Conservation (phyloP, 805 yeast genomes). For the Citeromyces nyonsensis region DNA sequence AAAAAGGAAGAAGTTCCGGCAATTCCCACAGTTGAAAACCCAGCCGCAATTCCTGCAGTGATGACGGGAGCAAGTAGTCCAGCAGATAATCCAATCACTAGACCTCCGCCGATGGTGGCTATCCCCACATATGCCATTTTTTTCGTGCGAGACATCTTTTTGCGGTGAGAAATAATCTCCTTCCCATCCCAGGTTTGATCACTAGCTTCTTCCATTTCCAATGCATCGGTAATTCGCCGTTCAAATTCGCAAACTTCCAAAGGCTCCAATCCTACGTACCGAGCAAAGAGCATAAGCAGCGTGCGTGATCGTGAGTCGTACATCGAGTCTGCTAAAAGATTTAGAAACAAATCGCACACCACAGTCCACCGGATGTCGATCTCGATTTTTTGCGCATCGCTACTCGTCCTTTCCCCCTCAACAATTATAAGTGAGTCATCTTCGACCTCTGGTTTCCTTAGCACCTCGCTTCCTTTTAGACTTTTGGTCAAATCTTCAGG, state of each 20-base stretch:
- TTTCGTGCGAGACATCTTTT: constrained; percentile 47
- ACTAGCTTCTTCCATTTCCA: constrained; percentile 74
- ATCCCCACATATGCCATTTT: constrained; percentile 80
- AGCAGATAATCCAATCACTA: constrained; percentile 88
- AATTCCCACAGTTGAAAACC: constrained; percentile 86
- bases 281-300: constrained; percentile 55
- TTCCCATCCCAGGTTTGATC: constrained; percentile 67
- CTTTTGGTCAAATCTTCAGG: constrained; percentile 56
- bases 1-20: constrained; percentile 85
- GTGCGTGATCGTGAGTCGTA: constrained; percentile 86
- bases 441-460: constrained; percentile 6
- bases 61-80: constrained; percentile 95
- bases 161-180: constrained; percentile 52
- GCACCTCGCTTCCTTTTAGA: constrained; percentile 24
- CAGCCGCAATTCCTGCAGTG: constrained; percentile 97
- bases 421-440: constrained; percentile 2
- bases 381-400: constrained; percentile 22
- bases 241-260: constrained; percentile 81
- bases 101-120: constrained; percentile 92
- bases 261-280: constrained; percentile 35
- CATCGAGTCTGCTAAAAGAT: constrained; percentile 66
- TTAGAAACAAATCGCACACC: constrained; percentile 76
- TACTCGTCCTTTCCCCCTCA: not conserved
- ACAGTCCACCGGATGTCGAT: constrained; percentile 89
- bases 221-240: constrained; percentile 74